Evolutionary conservation across 2,329 filamentous ascomycete genomes (phyloP), one percentile per base, ranked within the genome.

Genomic region (Pseudopyrenochaeta lycopersici): DNA sequence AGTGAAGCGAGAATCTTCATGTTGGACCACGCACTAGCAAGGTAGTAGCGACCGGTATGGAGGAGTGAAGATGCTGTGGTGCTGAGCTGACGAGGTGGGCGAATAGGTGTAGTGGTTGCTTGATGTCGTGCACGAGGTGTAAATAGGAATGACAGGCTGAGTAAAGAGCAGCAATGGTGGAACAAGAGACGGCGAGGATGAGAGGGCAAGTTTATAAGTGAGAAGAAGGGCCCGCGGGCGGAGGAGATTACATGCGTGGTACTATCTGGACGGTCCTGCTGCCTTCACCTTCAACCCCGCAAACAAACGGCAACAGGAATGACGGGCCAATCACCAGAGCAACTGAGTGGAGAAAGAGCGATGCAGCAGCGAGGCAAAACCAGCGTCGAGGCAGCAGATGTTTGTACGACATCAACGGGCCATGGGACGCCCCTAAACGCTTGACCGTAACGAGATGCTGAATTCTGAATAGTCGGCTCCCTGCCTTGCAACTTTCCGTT

Each of bases 1-100:
- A 72, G 49, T 7, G 44, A 35, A 33, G 60, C 36, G 46, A 64
- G 42, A 30, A 68, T 10, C 60, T 71, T 73, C 72, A 75, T 75
- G 46, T 5, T 60, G 54, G 36, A 1, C 49, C 44, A 32, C n/a
- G 17, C 46, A 23, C 10, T 43, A 12, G 17, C 39, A 12, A 44
- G 36, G 33, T 32, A 33, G 21, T 15, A 49, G 35, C 41, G 21
- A 44, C 50, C 27, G 21, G 9, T 35, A 14, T 36, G n/a, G 33
- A 49, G 30, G 51, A 42, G 40, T 42, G 49, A 47, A 31, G 43
- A 41, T 32, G 31, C 49, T 36, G 45, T 45, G 42, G 23, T 43
- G 38, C 39, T n/a, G 29, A 50, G 45, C 45, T 44, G 53, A 54
- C 60, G 56, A 29, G 32, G 21, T 35, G 54, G 47, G 59, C 46